These are phyloP conservation scores for Tolypocladium paradoxum DNA, from an alignment of 2,329 filamentous ascomycete species.

Conservation along the genomic window DNA sequence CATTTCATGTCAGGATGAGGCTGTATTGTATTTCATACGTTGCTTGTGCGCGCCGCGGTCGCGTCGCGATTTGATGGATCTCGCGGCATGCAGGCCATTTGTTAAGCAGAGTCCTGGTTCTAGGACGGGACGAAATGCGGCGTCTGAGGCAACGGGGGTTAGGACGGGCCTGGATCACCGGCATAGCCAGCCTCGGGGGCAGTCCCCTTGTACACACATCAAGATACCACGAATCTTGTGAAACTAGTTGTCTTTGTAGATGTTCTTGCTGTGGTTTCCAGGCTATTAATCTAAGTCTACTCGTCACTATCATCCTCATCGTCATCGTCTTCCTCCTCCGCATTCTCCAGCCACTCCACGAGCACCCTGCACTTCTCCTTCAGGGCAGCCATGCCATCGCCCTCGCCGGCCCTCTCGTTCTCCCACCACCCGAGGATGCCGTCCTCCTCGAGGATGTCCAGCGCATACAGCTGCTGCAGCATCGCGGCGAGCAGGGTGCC, in stretches of 20 bases:
- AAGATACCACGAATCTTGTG: neutral
- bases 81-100: neutral
- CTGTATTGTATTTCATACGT: neutral
- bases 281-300: neutral
- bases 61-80: neutral
- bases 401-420: constrained; percentile 55
- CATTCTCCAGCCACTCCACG: constrained; percentile 75
- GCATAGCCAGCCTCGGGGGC: neutral
- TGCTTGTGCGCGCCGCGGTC: neutral
- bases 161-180: neutral
- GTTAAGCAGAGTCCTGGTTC: neutral
- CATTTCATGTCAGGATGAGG: neutral
- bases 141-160: neutral
- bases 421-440: constrained; percentile 84
- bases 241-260: neutral
- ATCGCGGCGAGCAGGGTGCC: constrained; percentile 63
- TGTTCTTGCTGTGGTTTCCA: neutral
- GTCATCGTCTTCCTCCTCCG: constrained; percentile 59
- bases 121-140: neutral
- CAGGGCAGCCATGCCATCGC: constrained; percentile 58
- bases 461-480: constrained; percentile 73
- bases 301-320: constrained; percentile 34
- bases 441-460: constrained; percentile 82
- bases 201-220: neutral
- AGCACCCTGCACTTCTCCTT: constrained; percentile 66